Base-by-base conservation (phyloP, 805 yeast genomes). In the Zygoascus ofunaensis region DNA sequence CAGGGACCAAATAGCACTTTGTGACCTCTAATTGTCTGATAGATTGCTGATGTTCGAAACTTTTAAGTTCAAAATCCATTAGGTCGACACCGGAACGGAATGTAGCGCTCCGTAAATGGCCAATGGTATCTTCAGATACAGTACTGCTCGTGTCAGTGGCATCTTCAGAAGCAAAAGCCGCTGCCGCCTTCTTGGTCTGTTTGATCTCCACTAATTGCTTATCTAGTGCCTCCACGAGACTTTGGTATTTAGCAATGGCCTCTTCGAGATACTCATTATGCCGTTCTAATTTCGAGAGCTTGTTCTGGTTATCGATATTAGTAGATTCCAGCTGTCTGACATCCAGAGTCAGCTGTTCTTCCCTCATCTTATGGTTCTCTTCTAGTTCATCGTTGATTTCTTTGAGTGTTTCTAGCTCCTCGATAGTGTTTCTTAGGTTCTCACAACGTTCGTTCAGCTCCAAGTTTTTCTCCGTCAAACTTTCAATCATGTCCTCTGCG, bases 351-450 rank as follows among this genome's bases (percentile, higher is more conserved):
- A 77, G 60, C 34, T 72, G 73, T 15, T 54, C 45, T 49, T 76
- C 79, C 0, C 72, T 58, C 19, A 61, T 66, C 1, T 54, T 23
- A 43, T 72, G 77, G 35, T 58, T 61, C 8, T 66, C 68, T 44
- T 77, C 80, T 24, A 79, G 59, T 43, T 73, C 74, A 43, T 67
- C 72, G 46, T 74, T 76, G 7, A 79, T 54, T 38, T 70, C 73
- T 46, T 73, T 74, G 18, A 80, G 54, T 41, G 74, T 77, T 37
- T 70, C 75, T 28, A 78, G 60, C 19, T 79, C 82, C 1, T 64
- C 64, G 1, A 78, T 62, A 0, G 74, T 66, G 3, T 50, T 49
- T 26, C 65, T 57, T 18, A 77, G 59, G n/a, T 55, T 59, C 2
- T 49, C 51, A 4, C 75, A 61, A 36, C 66, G 56, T 8, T 55